Evolutionary conservation across 2,329 filamentous ascomycete genomes (phyloP), one percentile per base, ranked within the genome.

Genomic region (Daldinia sp.): DNA sequence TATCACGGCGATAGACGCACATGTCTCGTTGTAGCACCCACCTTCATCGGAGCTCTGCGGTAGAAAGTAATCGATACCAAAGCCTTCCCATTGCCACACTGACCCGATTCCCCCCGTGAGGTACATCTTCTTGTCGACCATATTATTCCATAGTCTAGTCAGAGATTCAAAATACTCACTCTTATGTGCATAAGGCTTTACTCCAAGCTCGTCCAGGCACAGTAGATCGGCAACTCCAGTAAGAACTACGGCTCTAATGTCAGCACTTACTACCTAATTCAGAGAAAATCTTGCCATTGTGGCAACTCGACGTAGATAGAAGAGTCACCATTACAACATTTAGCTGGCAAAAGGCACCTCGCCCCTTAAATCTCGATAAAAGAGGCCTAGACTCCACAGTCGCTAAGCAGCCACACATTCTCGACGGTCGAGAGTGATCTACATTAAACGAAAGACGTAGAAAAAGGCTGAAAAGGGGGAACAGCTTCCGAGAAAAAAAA

Each of bases 11-110:
- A 89, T 88, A 0, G 83, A 82, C 1, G 87, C 88, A 73, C 86
- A 89, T 0, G 88, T 90, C 75, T 90, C 88, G 1, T 86, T 82
- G 74, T 89, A 90, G 72, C 88, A 89, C 1, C 87, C 88, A 3
- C 88, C 87, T 67, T 89, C 87, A 65, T 89, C 88, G 0, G 85
- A 86, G 1, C 84, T 81, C 46, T 88, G 86, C 0, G 87, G 87
- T 4, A 90, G 79, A 74, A 88, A 88, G 72, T 89, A 88, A 67
- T 88, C 83, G 44, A 84, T 80, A 0, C 87, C 87, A 73, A 90
- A 89, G 3, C 88, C 87, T 75, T 90, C 85, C 85, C 85, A 88
- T 73, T 89, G 85, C 70, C 84, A 81, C 44, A 87, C 82, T 0
- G 81, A 84, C 0, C 88, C 88, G 56, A 90, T 85, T 0, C 87